Base-by-base conservation (phyloP, 1,139 yeast species). In the Kurtzmaniella quercitrusa region DNA sequence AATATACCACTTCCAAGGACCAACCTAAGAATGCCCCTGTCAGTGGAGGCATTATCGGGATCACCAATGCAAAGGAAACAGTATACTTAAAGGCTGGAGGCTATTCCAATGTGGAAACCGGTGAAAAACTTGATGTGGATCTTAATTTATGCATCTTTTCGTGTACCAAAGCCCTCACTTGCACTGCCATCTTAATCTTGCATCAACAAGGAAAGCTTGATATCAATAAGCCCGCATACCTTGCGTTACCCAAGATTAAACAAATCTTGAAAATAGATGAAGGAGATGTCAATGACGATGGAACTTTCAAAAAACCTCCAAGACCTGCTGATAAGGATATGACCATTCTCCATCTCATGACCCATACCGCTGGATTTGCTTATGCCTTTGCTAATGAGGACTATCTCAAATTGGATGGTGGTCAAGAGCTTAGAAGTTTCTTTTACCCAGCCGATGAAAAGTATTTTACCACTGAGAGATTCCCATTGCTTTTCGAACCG, bases 301-400 rank as follows among this genome's bases (percentile, higher is more conserved):
- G 74, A 5, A 58, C 65, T 5, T 62, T 71, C 40, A 45, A 45
- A 2, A 47, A 44, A 16, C 60, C 64, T 5, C 66, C 67, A 8
- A 49, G 59, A 5, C 56, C 53, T 19, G 74, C 78, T 14, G 59
- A 54, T 21, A 65, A 53, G 17, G 61, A 65, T 16, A 59, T 74
- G 14, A 79, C 84, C 0, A 54, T 76, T 21, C 64, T 75, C 45
- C 74, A 74, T 47, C 67, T 80, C 43, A 57, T 79, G 37, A 57
- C 71, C 2, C 82, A 79, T 50, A 77, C 80, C 1, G 62, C 80
- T 2, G 82, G 82, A 0, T 68, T 76, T 41, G 65, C 74, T 2
- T 76, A 76, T 56, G 63, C 70, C 1, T 75, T 74, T 50, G 61
- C 74, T 43, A 63, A 63, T 48, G 54, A 56, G 3, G 67, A 59